Evolutionary conservation across 305 asterid species (phyloP).

Genomic region (Fraxinus nigra): DNA sequence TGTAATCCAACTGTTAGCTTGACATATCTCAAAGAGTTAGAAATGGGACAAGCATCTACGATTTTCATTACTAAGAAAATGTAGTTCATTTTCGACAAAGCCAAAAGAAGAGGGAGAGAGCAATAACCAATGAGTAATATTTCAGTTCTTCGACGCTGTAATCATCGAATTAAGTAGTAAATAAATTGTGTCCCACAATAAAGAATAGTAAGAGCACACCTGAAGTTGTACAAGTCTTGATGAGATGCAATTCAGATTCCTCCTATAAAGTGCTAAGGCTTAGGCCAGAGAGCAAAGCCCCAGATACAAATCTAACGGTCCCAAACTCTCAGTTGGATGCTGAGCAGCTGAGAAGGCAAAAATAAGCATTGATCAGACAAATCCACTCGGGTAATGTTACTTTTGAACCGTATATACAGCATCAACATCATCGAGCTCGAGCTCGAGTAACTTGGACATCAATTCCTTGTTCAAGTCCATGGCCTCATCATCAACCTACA

Average conservation of each 20-base stretch:
- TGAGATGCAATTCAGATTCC: conserved; percentile 5
- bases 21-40: background rate
- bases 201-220: background rate
- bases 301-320: conserved; percentile 13
- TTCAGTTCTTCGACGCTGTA: background rate
- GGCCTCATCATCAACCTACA: conserved; percentile 93
- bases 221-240: background rate
- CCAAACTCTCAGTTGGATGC: conserved; percentile 17
- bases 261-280: conserved; percentile 2
- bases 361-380: background rate
- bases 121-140: conserved; percentile 2
- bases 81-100: background rate
- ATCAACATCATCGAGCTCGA: conserved; percentile 93
- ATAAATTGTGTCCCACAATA: background rate
- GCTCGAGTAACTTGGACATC: conserved; percentile 78
- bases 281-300: background rate
- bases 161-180: background rate
- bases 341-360: conserved; percentile 17
- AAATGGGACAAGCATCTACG: background rate
- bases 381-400: conserved; percentile 23
- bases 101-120: background rate
- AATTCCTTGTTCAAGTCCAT: conserved; percentile 87
- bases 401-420: conserved; percentile 87
- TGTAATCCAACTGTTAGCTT: background rate
- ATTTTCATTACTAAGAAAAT: background rate